Evolutionary conservation across 257 asterid genomes (phyloP).

Genomic region (Solanum acaule): DNA sequence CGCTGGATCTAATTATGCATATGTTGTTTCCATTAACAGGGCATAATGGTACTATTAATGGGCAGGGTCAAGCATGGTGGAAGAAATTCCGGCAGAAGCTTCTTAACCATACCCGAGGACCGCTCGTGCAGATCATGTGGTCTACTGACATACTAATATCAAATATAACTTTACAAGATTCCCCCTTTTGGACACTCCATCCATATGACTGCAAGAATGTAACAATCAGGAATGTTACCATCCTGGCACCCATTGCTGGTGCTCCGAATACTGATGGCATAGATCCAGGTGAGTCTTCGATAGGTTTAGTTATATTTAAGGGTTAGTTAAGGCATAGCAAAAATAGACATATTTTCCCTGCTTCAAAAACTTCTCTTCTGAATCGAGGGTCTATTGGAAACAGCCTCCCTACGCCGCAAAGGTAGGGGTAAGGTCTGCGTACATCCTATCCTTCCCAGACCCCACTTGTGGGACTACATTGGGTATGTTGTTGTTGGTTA

Average conservation of each 20-base stretch:
- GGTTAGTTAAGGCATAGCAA: neutral
- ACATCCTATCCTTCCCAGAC: neutral
- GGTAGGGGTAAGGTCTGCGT: neutral
- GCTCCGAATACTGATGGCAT: constrained; percentile 51
- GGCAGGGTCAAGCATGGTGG: constrained; percentile 55
- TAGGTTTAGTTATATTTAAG: neutral
- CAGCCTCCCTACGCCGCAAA: neutral
- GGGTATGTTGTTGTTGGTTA: neutral
- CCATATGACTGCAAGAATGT: constrained; percentile 45
- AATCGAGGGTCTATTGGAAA: neutral
- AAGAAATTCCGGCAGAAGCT: constrained; percentile 34
- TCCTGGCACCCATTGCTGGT: constrained; percentile 32
- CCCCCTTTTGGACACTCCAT: constrained; percentile 50
- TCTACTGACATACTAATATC: constrained; percentile 34
- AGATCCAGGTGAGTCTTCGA: constrained; percentile 28
- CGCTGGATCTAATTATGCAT: neutral
- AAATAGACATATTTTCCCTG: neutral
- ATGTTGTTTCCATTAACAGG: constrained; percentile 15
- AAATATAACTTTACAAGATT: constrained; percentile 34
- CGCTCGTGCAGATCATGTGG: constrained; percentile 46
- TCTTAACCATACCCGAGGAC: constrained; percentile 43
- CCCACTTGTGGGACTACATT: neutral
- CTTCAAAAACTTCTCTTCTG: neutral
- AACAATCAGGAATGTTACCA: constrained; percentile 26
- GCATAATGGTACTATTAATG: constrained; percentile 42